phyloP scores from a whole-genome alignment of 805 yeast genomes.

The Kluyveromyces aestuarii region DNA sequence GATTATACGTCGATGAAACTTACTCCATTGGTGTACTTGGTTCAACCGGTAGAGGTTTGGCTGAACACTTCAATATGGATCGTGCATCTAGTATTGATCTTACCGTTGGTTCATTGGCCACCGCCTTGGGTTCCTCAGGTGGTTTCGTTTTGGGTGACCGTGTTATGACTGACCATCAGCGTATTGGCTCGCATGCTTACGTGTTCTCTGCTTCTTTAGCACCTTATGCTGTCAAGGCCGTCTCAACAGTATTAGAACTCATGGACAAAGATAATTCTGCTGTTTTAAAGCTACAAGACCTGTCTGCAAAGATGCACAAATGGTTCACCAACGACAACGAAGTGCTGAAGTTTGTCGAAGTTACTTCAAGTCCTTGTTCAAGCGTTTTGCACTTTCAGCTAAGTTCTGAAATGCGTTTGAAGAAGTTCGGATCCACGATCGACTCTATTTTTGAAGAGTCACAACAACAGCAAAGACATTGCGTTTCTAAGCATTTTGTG shows the following conservation, averaged over 20 bases:
- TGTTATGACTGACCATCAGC: conserved; percentile 84
- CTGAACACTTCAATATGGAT: conserved; percentile 62
- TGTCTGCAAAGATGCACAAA: conserved; percentile 32
- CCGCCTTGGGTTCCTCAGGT: conserved; percentile 76
- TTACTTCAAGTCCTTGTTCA: conserved; percentile 50
- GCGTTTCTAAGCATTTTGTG: conserved; percentile 25
- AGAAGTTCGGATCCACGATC: conserved; percentile 19
- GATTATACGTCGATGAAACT: conserved; percentile 82
- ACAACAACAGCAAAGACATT: conserved; percentile 23
- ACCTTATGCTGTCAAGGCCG: conserved; percentile 72
- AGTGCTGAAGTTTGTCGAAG: conserved; percentile 33
- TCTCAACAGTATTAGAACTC: conserved; percentile 43
- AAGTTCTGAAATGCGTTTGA: conserved; percentile 31
- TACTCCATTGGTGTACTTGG: conserved; percentile 85
- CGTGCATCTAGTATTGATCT: conserved; percentile 65
- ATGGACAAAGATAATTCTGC: conserved; percentile 35
- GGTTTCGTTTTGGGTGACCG: conserved; percentile 86
- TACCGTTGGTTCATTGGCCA: conserved; percentile 80
- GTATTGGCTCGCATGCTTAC: conserved; percentile 81
- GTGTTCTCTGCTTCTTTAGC: conserved; percentile 94
- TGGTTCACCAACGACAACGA: conserved; percentile 33
- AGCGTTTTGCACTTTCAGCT: conserved; percentile 66
- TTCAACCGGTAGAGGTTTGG: conserved; percentile 71
- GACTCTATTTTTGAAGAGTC: conserved; percentile 21
- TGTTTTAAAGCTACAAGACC: conserved; percentile 30